A percentile compares a stretch with the other conserved stretches of the same genome.
Evolutionary conservation across 768 basidiomycete genomes (phyloP).

Genomic region (Lyophyllum shimeji): DNA sequence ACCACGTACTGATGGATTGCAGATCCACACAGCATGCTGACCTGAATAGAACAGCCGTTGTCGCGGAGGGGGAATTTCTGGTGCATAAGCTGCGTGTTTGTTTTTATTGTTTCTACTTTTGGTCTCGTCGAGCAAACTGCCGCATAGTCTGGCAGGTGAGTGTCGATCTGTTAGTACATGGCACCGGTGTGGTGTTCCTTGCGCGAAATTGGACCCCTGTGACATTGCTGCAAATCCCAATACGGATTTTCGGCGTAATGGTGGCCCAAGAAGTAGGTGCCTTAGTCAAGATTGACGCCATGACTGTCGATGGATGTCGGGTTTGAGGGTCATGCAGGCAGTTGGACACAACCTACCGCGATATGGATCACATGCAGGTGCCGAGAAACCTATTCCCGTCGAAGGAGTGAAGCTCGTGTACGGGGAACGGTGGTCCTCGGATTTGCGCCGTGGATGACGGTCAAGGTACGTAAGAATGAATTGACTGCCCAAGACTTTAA

Average conservation of each 20-base stretch:
- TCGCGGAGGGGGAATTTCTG: constrained; percentile 14
- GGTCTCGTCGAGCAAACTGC: not conserved
- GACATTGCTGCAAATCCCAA: constrained; percentile 2
- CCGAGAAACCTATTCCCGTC: constrained; percentile 5
- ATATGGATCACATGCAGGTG: constrained; percentile 9
- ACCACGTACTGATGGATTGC: constrained; percentile 8
- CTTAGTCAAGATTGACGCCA: not conserved
- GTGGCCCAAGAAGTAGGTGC: not conserved
- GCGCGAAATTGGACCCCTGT: not conserved
- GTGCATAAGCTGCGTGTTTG: not conserved
- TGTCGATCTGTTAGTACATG: not conserved
- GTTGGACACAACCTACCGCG: not conserved
- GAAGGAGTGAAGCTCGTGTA: constrained; percentile 1
- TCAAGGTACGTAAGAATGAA: constrained; percentile 11
- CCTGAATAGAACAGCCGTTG: not conserved
- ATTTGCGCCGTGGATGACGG: constrained; percentile 16
- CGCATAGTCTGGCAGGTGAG: not conserved
- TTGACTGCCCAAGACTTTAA: constrained; percentile 8
- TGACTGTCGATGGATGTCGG: constrained; percentile 1
- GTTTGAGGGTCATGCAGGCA: not conserved
- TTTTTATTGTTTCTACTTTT: not conserved
- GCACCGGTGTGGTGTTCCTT: not conserved
- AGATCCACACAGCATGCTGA: constrained; percentile 17
- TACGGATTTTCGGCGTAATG: constrained; percentile 1
- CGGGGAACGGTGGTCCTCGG: constrained; percentile 21